Base-by-base conservation (phyloP, 2,329 filamentous ascomycete species). In the Alternaria novae-zelandiae region DNA sequence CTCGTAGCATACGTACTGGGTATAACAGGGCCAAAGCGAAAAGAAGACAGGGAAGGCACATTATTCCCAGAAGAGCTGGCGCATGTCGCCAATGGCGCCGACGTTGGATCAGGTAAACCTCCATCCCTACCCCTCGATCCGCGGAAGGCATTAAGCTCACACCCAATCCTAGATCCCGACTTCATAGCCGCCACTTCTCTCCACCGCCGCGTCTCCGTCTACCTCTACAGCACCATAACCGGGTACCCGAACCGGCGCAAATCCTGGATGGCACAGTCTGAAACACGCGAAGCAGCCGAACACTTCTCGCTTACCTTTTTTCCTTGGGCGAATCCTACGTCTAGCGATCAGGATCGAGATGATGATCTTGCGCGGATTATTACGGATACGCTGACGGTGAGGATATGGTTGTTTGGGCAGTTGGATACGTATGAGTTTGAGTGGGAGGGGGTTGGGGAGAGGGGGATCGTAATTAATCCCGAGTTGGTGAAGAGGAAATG, bases 301-400 rank as follows among this genome's bases (percentile, higher is more conserved):
- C 73, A 76, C 60, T 79, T 79, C 63, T 67, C 71, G 5, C 67
- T 79, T 6, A 73, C 74, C 0, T 79, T 79, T 65, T 79, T 79
- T 51, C 74, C 76, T 2, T 79, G 77, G 77, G 74, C 74, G 6
- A 74, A 77, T 54, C 77, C 77, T 3, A 47, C 57, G 3, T 65
- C 65, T 11, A 57, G 58, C 11, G 77, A 79, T 36, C 65, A 70
- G 25, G 75, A 76, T 9, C 71, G 70, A 36, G 77, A 79, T 8
- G 70, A 73, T 10, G 69, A 76, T 46, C 68, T 79, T 2, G 64
- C 70, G 6, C 61, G 64, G 7, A 65, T 77, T 26, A 73, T 79
- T 11, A 64, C 44, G 11, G 68, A 67, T n/a, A 70, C 72, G 3
- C 54, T 77, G 23, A 71, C 78, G 25, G 26, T 71, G 9, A 69